A percentile compares a stretch with the other conserved stretches of the same genome.
Evolutionary conservation across 108 stramenopile species (phyloP).

Genomic region (Skeletonema menzelii): DNA sequence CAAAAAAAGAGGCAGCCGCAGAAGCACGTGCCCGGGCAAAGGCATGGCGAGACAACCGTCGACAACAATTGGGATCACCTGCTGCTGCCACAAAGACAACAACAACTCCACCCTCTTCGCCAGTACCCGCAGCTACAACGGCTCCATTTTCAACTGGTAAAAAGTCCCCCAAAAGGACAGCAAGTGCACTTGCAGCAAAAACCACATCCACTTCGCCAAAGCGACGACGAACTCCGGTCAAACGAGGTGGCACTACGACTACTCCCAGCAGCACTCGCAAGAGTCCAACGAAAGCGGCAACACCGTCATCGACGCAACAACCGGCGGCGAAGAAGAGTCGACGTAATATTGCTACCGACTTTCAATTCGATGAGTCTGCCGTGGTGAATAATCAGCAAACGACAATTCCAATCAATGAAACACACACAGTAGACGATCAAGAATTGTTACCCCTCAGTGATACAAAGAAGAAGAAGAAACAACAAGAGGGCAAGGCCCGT

Average conservation of each 20-base stretch:
- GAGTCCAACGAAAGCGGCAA: not conserved
- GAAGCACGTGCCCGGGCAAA: constrained; percentile 19
- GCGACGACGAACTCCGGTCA: constrained; percentile 8
- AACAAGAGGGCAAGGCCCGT: not conserved
- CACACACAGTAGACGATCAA: not conserved
- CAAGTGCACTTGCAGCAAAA: not conserved
- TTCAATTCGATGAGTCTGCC: not conserved
- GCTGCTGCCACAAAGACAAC: constrained; percentile 6
- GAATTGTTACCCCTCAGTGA: not conserved
- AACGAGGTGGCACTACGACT: not conserved
- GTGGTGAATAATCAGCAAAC: not conserved
- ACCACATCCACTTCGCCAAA: not conserved
- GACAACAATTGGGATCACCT: not conserved
- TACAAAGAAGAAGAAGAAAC: not conserved
- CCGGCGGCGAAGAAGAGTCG: not conserved
- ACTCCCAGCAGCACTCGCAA: constrained; percentile 1
- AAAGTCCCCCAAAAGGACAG: not conserved
- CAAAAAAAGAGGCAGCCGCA: constrained; percentile 16
- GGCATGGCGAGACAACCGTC: constrained; percentile 10
- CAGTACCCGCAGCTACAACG: not conserved
- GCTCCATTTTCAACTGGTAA: constrained; percentile 1
- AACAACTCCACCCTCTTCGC: not conserved
- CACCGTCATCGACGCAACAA: not conserved
- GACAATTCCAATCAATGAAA: not conserved
- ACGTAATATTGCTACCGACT: not conserved